These are phyloP conservation scores for Phytophthora vignae DNA, from an alignment of 352 stramenopile species.

Conservation along the genomic window DNA sequence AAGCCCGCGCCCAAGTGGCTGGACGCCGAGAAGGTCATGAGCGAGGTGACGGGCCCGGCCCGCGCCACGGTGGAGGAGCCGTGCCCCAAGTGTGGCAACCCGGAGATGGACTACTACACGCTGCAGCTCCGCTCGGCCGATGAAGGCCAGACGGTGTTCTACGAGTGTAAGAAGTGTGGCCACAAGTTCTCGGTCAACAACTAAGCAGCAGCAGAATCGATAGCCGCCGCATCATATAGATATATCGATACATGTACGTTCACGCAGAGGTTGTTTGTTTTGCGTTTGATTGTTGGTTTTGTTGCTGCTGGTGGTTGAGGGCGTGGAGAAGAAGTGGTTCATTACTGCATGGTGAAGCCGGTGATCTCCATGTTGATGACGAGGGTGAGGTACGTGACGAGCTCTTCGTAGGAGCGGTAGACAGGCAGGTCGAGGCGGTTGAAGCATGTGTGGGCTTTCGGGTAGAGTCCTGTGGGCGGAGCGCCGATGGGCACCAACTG, in stretches of 20 bases:
- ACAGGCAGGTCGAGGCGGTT: slow-evolving; percentile 89
- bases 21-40: slow-evolving; percentile 73
- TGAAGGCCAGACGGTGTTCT: slow-evolving; percentile 99
- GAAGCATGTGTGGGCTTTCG: slow-evolving; percentile 90
- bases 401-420: slow-evolving; percentile 75
- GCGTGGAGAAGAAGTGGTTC: not conserved
- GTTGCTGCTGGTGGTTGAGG: slow-evolving; percentile 2
- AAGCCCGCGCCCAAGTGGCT: slow-evolving; percentile 87
- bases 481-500: slow-evolving; percentile 91
- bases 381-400: slow-evolving; percentile 96
- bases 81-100: slow-evolving; percentile 97
- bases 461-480: slow-evolving; percentile 75
- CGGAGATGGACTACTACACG: slow-evolving; percentile 99
- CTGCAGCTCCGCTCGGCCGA: slow-evolving; percentile 99
- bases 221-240: slow-evolving; percentile 34
- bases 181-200: slow-evolving; percentile 92
- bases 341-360: slow-evolving; percentile 96
- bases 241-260: slow-evolving; percentile 48
- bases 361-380: slow-evolving; percentile 98
- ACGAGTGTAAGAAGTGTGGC: slow-evolving; percentile 98
- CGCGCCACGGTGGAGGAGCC: slow-evolving; percentile 97
- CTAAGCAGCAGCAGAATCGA: slow-evolving; percentile 38
- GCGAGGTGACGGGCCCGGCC: slow-evolving; percentile 86
- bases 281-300: not conserved
- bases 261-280: slow-evolving; percentile 10